A percentile compares a stretch with the other conserved stretches of the same genome.
phyloP scores from a whole-genome alignment of 2,329 filamentous ascomycete species.

The Sporothrix mexicana region DNA sequence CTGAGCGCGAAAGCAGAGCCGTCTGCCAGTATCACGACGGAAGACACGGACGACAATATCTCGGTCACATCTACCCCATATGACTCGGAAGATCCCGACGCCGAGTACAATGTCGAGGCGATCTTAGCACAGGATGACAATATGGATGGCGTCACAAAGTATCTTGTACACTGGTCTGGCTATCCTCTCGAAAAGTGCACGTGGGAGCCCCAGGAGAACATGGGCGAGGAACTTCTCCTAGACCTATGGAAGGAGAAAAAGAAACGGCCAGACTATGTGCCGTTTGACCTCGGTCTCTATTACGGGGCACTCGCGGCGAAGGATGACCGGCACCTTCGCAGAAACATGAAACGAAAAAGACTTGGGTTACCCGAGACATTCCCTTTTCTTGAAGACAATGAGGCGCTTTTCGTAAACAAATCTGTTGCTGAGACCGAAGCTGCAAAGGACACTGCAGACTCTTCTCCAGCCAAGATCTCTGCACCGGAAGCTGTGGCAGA shows the following conservation, averaged over 20 bases:
- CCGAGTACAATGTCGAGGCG: conserved; percentile 60
- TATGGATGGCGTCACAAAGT: conserved; percentile 49
- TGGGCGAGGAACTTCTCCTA: conserved; percentile 48
- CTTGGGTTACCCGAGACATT: conserved; percentile 46
- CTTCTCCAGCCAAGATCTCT: neutral
- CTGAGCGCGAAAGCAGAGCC: neutral
- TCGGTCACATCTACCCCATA: conserved; percentile 61
- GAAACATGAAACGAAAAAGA: conserved; percentile 52
- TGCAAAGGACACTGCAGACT: neutral
- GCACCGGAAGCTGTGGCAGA: neutral
- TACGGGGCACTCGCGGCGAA: conserved; percentile 43
- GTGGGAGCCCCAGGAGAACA: conserved; percentile 58
- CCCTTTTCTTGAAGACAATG: conserved; percentile 35
- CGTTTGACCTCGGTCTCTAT: conserved; percentile 50
- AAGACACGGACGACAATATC: conserved; percentile 53
- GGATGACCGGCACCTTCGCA: conserved; percentile 48
- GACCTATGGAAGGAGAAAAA: conserved; percentile 53
- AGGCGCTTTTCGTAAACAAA: neutral
- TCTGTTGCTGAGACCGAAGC: neutral
- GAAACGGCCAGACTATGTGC: conserved; percentile 42
- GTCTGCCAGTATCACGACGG: conserved; percentile 24
- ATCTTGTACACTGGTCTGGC: conserved; percentile 68
- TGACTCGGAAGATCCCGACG: conserved; percentile 46
- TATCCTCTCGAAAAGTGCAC: conserved; percentile 64
- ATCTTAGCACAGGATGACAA: conserved; percentile 56